phyloP scores from a whole-genome alignment of 1,139 yeast genomes.

The Geotrichum phurueaensis region DNA sequence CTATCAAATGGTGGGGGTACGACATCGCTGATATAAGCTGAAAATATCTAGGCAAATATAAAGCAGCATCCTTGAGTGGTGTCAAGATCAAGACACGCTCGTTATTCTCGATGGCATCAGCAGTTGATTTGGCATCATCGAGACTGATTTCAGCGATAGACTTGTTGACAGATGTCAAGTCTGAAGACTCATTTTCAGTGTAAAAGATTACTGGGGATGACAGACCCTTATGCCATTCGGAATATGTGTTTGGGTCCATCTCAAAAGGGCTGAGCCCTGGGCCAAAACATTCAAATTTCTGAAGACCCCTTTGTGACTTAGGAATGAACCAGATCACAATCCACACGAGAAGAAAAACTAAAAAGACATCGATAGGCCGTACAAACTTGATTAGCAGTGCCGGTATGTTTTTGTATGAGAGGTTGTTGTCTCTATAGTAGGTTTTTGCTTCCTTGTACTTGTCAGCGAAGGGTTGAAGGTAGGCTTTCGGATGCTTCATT shows the following conservation, averaged over 20 bases:
- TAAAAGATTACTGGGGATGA: conserved; percentile 29
- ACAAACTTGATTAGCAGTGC: background rate
- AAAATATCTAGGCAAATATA: conserved; percentile 75
- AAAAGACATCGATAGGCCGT: conserved; percentile 13
- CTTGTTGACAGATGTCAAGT: conserved; percentile 19
- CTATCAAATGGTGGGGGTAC: conserved; percentile 75
- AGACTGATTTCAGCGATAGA: conserved; percentile 43
- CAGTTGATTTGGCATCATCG: conserved; percentile 40
- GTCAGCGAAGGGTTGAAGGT: background rate
- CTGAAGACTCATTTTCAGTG: conserved; percentile 19
- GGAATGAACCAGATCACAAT: conserved; percentile 18
- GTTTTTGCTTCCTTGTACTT: background rate
- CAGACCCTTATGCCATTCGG: conserved; percentile 28
- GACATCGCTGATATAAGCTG: conserved; percentile 79
- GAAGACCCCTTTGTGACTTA: conserved; percentile 21
- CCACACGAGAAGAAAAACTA: conserved; percentile 18
- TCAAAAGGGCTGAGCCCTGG: conserved; percentile 30
- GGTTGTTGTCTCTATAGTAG: background rate
- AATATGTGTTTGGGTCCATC: conserved; percentile 26
- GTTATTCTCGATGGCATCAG: conserved; percentile 48
- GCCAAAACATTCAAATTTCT: conserved; percentile 27
- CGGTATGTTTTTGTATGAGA: background rate
- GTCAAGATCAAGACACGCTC: conserved; percentile 67
- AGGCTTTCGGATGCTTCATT: conserved; percentile 8
- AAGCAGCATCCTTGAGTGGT: conserved; percentile 79